These are phyloP conservation scores for Xylaria sp. DNA, from an alignment of 2,329 filamentous ascomycete genomes.

Conservation along the genomic window DNA sequence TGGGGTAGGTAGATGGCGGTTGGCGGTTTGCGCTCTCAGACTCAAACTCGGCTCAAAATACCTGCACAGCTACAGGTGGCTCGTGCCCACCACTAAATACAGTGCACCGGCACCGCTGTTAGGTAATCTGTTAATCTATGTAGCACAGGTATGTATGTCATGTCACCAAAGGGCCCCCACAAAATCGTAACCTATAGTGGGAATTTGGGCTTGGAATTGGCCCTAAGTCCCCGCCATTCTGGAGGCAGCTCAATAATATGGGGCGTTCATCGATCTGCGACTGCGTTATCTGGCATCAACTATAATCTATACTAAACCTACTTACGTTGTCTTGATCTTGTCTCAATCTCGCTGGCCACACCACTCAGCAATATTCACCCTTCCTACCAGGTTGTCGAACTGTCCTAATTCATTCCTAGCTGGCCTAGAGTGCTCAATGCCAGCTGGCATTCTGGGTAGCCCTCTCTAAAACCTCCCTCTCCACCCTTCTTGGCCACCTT, in stretches of 20 bases:
- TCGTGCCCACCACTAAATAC: slow-evolving; percentile 14
- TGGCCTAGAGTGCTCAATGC: slow-evolving; percentile 51
- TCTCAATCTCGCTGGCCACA: slow-evolving; percentile 17
- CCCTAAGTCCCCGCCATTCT: background rate
- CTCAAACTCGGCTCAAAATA: background rate
- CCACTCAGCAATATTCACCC: slow-evolving; percentile 22
- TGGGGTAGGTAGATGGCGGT: background rate
- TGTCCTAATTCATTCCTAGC: slow-evolving; percentile 41
- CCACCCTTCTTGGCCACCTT: slow-evolving; percentile 35
- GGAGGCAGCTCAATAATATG: slow-evolving; percentile 27
- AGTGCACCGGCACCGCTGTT: background rate
- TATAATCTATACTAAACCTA: background rate
- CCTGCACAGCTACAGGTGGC: slow-evolving; percentile 16
- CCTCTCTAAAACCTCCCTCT: slow-evolving; percentile 30
- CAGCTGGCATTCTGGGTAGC: slow-evolving; percentile 43
- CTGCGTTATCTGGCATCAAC: slow-evolving; percentile 42
- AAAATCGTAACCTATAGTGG: background rate
- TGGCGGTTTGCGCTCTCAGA: background rate
- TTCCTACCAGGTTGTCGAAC: slow-evolving; percentile 26
- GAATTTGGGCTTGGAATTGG: background rate
- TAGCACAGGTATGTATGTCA: background rate
- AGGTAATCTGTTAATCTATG: too few species aligned
- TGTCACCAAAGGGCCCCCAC: background rate
- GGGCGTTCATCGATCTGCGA: slow-evolving; percentile 28
- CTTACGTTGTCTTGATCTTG: slow-evolving; percentile 22